Evolutionary conservation across 371 early-diverging fungal species (phyloP), one percentile per base, ranked within the genome.

Genomic region (Smittium mucronatum): DNA sequence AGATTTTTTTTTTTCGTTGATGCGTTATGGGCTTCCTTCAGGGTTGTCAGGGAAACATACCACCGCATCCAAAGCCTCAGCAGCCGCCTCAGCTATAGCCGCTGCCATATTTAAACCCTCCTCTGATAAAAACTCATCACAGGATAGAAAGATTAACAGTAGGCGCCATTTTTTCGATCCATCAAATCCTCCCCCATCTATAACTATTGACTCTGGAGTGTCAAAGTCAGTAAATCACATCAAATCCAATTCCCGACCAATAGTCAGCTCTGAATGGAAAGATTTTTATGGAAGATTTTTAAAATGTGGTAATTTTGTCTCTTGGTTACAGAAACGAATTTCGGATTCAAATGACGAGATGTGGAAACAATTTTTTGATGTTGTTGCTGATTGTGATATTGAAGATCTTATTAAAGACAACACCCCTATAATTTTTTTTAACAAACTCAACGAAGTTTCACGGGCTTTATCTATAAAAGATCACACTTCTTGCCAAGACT

Each of bases 221-320:
- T n/a, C 17, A n/a, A 65, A n/a, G 15, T 2, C 15, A 31, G 34
- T n/a, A 34, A n/a, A n/a, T n/a, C 5, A 5, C 17, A n/a, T 25
- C 8, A 33, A 34, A 2, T 34, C n/a, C 8, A 32, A n/a, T 30
- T 5, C 16, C n/a, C n/a, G 26, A 33, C 36, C 36, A n/a, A 67
- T 69, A 34, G 63, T 75, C 69, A 75, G 76, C 67, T 76, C 75
- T 58, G 80, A 79, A 68, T 79, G 79, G 74, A 69, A 69, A 68
- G 90, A 89, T 64, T 82, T 97, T 35, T 97, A 97, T 76, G 74
- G 83, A 34, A 88, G 85, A 68, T 97, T 97, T 75, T 76, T 96
- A 58, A 88, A 88, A 74, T 93, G 94, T 61, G 90, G 93, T 68
- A 94, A 94, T 72, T 97, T 97, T 85, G 94, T 93, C 5, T 87